Conservation (phyloP, 495 filamentous ascomycete genomes). For the Pyrenopolyporus hunteri region DNA sequence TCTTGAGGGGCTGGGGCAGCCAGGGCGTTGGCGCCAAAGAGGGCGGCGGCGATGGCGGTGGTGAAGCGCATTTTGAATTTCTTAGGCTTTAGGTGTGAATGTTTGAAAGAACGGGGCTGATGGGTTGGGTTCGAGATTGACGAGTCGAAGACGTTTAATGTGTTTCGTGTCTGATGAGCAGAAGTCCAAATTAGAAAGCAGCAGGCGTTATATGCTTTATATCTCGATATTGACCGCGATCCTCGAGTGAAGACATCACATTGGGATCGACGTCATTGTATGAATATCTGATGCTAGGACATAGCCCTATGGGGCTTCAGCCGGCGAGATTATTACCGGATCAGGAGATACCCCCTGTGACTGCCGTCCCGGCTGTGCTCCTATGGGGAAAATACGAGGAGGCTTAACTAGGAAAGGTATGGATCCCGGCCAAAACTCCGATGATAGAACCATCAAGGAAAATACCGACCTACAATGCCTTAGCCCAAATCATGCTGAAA, state of each 20-base stretch:
- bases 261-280: conserved; percentile 23
- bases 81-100: too few species aligned
- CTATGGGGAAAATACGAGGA: conserved; percentile 21
- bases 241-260: conserved; percentile 3
- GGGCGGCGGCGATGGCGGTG: conserved; percentile 2
- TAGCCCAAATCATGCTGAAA: conserved; percentile 6
- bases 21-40: conserved; percentile 14
- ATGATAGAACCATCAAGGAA: too few species aligned
- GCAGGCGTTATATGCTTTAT: conserved; percentile 8
- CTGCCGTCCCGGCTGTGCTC: not conserved
- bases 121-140: not conserved
- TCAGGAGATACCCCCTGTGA: conserved; percentile 7
- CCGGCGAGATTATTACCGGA: conserved; percentile 4
- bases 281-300: conserved; percentile 13
- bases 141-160: not conserved
- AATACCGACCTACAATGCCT: too few species aligned
- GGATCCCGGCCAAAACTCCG: not conserved
- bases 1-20: conserved; percentile 5
- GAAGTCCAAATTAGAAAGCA: not conserved
- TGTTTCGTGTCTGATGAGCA: conserved; percentile 15
- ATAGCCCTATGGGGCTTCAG: conserved; percentile 4
- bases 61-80: conserved; percentile 34
- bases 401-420: conserved; percentile 1
- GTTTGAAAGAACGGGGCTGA: too few species aligned
- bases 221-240: not conserved